Percentiles rank a stretch among this genome's conserved stretches.
Evolutionary conservation across 1,284 basidiomycete genomes (phyloP).

Genomic region (Pascua guehoae): DNA sequence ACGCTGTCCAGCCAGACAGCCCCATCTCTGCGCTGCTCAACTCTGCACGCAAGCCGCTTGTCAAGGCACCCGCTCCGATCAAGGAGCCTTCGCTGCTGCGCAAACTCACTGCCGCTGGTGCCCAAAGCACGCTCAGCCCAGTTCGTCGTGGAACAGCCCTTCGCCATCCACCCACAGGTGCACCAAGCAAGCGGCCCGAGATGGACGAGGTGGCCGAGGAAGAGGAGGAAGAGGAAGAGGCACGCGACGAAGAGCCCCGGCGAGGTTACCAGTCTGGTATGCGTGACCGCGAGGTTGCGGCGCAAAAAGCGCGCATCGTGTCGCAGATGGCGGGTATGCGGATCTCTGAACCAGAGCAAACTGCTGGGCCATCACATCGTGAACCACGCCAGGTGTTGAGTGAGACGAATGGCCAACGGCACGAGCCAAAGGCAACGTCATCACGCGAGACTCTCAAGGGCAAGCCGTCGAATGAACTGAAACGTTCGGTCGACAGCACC

Average conservation of each 20-base stretch:
- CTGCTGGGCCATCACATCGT: not conserved
- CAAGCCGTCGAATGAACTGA: too few species aligned
- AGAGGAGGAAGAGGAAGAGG: conserved; percentile 49
- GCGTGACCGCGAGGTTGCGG: conserved; percentile 57
- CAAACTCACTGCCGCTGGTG: conserved; percentile 52
- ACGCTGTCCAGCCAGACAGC: conserved; percentile 88
- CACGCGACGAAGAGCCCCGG: conserved; percentile 10
- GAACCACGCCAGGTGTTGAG: conserved; percentile 5
- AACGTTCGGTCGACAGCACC: too few species aligned
- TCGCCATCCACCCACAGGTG: conserved; percentile 2
- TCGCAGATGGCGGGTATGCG: conserved; percentile 68
- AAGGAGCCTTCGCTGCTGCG: conserved; percentile 59
- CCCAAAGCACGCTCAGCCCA: conserved; percentile 42
- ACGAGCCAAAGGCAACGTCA: not conserved
- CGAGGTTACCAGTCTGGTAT: conserved; percentile 25
- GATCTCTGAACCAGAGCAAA: conserved; percentile 6
- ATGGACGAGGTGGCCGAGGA: conserved; percentile 52
- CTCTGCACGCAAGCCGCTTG: conserved; percentile 80
- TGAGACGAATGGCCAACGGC: conserved; percentile 7
- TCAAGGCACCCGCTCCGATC: conserved; percentile 59
- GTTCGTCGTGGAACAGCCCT: conserved; percentile 35
- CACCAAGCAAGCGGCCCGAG: conserved; percentile 54
- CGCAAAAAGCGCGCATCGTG: conserved; percentile 82
- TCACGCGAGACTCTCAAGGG: not conserved
- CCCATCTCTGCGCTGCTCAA: conserved; percentile 86